Evolutionary conservation across 352 stramenopile species (phyloP).

Genomic region (Phytophthora tentaculata): DNA sequence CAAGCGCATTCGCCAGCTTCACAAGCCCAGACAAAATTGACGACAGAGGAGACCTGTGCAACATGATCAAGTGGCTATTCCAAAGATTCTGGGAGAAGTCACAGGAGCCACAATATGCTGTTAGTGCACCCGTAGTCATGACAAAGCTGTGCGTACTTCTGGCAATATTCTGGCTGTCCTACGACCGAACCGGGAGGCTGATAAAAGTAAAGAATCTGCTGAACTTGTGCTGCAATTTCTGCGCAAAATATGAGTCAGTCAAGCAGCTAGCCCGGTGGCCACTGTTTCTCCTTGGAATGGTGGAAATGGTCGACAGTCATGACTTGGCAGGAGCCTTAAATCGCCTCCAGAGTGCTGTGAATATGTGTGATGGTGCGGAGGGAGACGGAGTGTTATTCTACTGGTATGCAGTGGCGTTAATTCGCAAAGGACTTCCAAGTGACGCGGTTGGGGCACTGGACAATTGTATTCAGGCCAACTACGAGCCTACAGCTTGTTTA

Average conservation of each 20-base stretch:
- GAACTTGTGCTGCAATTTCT: slow-evolving; percentile 19
- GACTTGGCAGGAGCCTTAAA: slow-evolving; percentile 37
- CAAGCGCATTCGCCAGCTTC: slow-evolving; percentile 15
- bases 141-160: slow-evolving; percentile 38
- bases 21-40: background rate
- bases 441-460: slow-evolving; percentile 44
- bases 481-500: slow-evolving; percentile 51
- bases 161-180: slow-evolving; percentile 40
- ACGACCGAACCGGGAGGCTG: slow-evolving; percentile 28
- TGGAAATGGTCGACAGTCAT: slow-evolving; percentile 34
- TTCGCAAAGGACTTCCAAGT: slow-evolving; percentile 21
- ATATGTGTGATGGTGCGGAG: background rate
- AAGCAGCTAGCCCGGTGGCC: slow-evolving; percentile 31
- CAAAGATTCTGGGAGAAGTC: slow-evolving; percentile 6
- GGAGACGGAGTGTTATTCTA: slow-evolving; percentile 44
- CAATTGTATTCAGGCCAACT: slow-evolving; percentile 54
- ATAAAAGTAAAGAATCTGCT: slow-evolving; percentile 37
- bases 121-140: slow-evolving; percentile 14
- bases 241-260: slow-evolving; percentile 7
- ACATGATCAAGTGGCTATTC: slow-evolving; percentile 29
- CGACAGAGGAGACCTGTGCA: slow-evolving; percentile 25
- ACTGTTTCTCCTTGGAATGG: slow-evolving; percentile 54
- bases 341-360: slow-evolving; percentile 37
- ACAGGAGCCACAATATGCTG: background rate
- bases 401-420: slow-evolving; percentile 63